These are phyloP conservation scores for Grosmannia clavigera DNA, from an alignment of 2,329 filamentous ascomycete genomes.

Conservation along the genomic window DNA sequence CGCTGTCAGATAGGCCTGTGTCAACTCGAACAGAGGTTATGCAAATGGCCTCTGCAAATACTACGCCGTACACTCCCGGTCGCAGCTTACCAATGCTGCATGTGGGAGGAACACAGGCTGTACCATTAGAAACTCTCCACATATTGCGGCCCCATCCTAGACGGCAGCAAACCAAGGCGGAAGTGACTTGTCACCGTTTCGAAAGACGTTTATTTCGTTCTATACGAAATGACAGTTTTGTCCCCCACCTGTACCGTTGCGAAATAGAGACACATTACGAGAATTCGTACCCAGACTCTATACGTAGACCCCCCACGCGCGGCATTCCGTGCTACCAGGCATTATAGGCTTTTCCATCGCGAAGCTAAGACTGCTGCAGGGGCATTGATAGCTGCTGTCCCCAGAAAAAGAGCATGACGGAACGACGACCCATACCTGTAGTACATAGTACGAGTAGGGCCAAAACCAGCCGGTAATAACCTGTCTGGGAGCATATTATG, in stretches of 20 bases:
- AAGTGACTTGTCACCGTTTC: neutral
- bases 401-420: neutral
- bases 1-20: too few species aligned
- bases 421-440: neutral
- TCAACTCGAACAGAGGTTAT: too few species aligned
- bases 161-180: neutral
- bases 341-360: neutral
- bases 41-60: too few species aligned
- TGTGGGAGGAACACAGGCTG: too few species aligned
- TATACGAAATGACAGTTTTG: neutral
- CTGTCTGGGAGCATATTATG: neutral
- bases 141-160: neutral
- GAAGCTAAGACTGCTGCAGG: neutral
- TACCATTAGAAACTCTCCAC: neutral
- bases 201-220: neutral
- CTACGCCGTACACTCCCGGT: too few species aligned
- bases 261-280: neutral
- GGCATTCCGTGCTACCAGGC: neutral
- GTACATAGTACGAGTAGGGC: neutral
- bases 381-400: neutral
- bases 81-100: too few species aligned
- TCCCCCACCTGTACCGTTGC: neutral
- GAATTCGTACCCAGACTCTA: neutral
- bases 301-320: neutral
- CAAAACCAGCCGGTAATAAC: neutral